These are phyloP conservation scores for Yamadazyma olivae DNA, from an alignment of 805 yeast genomes.

Conservation along the genomic window DNA sequence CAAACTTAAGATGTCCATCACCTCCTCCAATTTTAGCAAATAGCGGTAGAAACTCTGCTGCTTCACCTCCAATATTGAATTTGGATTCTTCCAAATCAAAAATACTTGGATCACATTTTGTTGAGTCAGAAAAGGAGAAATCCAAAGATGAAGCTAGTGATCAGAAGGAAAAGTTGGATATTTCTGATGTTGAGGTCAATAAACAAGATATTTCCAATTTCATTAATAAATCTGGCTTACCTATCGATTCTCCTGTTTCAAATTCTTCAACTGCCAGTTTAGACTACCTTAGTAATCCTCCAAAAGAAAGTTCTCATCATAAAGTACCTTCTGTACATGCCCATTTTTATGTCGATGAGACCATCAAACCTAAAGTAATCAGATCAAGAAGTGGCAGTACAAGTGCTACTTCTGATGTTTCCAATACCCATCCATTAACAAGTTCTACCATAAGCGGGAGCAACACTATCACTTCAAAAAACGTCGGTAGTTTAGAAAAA, in stretches of 20 bases:
- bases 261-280: constrained; percentile 21
- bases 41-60: constrained; percentile 10
- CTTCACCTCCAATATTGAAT: constrained; percentile 10
- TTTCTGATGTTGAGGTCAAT: neutral
- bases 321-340: constrained; percentile 70
- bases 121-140: constrained; percentile 8
- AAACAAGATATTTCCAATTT: constrained; percentile 56
- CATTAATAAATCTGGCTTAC: constrained; percentile 48
- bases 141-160: neutral
- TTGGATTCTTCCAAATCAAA: neutral
- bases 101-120: constrained; percentile 43
- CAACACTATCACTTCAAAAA: constrained; percentile 2
- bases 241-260: constrained; percentile 16
- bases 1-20: constrained; percentile 62
- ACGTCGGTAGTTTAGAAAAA: constrained; percentile 10
- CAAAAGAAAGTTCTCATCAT: constrained; percentile 38
- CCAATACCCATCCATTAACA: constrained; percentile 1
- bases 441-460: neutral
- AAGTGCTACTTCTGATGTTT: constrained; percentile 20
- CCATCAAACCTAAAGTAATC: constrained; percentile 42
- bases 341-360: constrained; percentile 70
- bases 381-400: constrained; percentile 41
- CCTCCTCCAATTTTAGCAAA: constrained; percentile 64
- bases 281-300: constrained; percentile 28
- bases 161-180: neutral